Evolutionary conservation across 1,139 yeast genomes (phyloP), one percentile per base, ranked within the genome.

Genomic region (Eremothecium coryli): DNA sequence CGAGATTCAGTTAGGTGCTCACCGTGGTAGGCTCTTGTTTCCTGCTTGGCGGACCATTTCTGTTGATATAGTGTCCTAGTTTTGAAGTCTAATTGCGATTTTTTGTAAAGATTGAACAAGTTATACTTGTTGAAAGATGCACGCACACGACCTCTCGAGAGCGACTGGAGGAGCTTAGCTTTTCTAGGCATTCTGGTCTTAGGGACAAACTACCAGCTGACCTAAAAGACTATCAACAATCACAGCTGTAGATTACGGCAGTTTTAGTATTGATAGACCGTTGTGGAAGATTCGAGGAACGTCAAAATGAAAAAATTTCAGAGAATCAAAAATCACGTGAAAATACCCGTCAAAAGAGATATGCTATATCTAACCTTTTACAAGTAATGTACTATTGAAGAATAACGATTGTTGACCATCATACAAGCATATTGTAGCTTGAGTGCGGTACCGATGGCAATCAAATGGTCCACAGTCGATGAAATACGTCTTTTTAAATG

Each of bases 11-110:
- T 81, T 38, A 90, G 62, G 56, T 82, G 88, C 53, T 90, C 97
- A 48, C 98, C 98, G 57, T 90, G 98, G 58, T 90, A 90, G 1
- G 93, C 81, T 62, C 98, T 73, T 4, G 97, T 79, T 56, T 86
- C 96, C 53, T 79, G 80, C 59, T 93, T 90, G 36, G 96, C 80
- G 7, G 70, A 64, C 88, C 95, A 90, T 62, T 86, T 85, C 60
- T 88, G 95, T 62, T 86, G 95, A 62, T 70, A 90, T 39, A 84
- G 62, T 11, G 86, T 72, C 52, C 71, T 73, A 7, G 75, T 70
- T 38, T 67, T 67, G 43, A 62, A 72, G 38, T 64, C 66, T 21
- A 71, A 62, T 34, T 66, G 65, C 26, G 74, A 70, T 51, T 81
- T 79, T 59, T 79, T 80, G 62, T 75, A 79, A 43, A 88, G 63